Evolutionary conservation across 2,329 filamentous ascomycete species (phyloP).

Genomic region (Ophiostoma sp.): DNA sequence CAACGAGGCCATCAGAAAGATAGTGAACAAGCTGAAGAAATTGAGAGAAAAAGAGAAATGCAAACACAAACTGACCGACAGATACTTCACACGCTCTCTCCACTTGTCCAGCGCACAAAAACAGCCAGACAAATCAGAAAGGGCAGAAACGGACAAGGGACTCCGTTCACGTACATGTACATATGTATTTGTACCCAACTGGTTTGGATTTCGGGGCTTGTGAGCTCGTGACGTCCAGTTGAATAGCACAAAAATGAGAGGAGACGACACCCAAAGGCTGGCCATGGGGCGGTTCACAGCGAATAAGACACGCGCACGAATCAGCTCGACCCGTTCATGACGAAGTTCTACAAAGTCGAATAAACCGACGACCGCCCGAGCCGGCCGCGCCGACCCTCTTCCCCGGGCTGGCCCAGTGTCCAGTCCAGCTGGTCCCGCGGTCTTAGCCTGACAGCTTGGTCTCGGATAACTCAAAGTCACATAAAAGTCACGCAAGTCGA

Average conservation of each 20-base stretch:
- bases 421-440: neutral
- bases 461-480: too few species aligned
- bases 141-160: neutral
- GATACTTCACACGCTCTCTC: neutral
- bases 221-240: neutral
- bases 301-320: conserved; percentile 11
- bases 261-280: neutral
- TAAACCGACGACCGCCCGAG: conserved; percentile 16
- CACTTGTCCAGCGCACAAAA: neutral
- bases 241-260: neutral
- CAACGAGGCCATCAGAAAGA: too few species aligned
- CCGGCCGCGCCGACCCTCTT: conserved; percentile 24
- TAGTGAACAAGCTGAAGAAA: neutral
- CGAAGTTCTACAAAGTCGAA: neutral
- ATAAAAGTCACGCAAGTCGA: neutral
- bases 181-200: conserved; percentile 26
- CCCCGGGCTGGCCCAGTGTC: conserved; percentile 4
- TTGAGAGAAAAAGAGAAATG: neutral
- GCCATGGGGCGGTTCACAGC: neutral
- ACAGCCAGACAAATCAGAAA: conserved; percentile 4
- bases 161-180: conserved; percentile 6
- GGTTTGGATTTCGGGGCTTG: neutral
- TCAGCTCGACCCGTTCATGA: neutral
- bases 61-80: neutral
- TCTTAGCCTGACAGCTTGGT: neutral